Percentiles rank a stretch among this genome's conserved stretches.
phyloP scores from a whole-genome alignment of 148 eudicot genomes.

The Camellia sinensis region DNA sequence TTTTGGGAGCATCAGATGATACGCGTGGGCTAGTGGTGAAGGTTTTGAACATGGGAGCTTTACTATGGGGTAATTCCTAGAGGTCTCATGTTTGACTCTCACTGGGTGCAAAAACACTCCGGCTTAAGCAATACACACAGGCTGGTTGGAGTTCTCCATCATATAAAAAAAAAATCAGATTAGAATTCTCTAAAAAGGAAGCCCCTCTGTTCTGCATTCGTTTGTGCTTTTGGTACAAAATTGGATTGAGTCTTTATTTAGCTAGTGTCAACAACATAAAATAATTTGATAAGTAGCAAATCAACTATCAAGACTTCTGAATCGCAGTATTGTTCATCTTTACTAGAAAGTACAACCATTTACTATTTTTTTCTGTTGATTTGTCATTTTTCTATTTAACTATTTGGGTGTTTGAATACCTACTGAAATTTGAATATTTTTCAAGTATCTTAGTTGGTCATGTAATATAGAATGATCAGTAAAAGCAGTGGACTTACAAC shows the following conservation, averaged over 20 bases:
- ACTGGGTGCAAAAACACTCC: too few species aligned
- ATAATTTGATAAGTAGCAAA: neutral
- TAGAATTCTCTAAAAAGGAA: neutral
- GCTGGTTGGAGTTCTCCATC: too few species aligned
- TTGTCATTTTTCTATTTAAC: neutral
- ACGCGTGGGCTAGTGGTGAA: too few species aligned
- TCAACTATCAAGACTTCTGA: neutral
- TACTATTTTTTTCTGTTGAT: too few species aligned
- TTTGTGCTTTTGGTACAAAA: neutral
- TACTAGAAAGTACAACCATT: neutral
- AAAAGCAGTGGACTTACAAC: neutral
- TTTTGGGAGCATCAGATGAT: slow-evolving; percentile 4
- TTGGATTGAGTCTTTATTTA: neutral
- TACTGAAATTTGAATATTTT: neutral
- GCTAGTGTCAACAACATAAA: neutral
- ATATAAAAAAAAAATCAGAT: too few species aligned
- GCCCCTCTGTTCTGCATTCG: neutral
- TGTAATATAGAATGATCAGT: neutral
- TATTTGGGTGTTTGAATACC: neutral
- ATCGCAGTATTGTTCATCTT: neutral
- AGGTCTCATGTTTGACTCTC: too few species aligned
- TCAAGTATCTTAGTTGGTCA: neutral
- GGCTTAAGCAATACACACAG: too few species aligned
- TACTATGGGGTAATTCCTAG: too few species aligned
- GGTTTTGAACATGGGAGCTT: too few species aligned